Base-by-base conservation (phyloP, 139 green algal species). In the Tetradesmus obliquus region DNA sequence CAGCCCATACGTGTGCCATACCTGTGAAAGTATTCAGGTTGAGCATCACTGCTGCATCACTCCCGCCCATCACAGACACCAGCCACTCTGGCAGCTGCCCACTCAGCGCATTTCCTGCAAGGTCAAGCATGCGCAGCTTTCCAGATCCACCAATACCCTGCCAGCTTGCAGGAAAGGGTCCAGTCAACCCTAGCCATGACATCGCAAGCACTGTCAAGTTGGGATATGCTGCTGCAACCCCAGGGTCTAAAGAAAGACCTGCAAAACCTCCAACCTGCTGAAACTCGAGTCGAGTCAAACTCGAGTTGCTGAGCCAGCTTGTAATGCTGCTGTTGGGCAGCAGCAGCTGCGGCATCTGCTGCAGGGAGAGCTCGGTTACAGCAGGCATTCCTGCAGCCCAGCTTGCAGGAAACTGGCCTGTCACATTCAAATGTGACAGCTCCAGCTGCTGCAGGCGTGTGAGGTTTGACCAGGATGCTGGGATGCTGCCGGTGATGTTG, bases 21-120 rank as follows among this genome's bases (percentile, higher is more conserved):
- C 86, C 86, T 90, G 86, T 66, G 20, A 90, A 83, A 1, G 6
- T 66, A 24, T 93, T 94, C 22, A 93, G 24, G 24, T 93, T 76
- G 2, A 94, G 76, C 32, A 7, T 15, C 3, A 51, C 2, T 12
- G 8, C 57, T 3, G 57, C 10, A 6, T 17, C 92, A 79, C 9
- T 57, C 51, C 80, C 80, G 12, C 3, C 62, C 53, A 87, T 74
- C n/a, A 93, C 84, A 1, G 62, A 20, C 5, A 58, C 32, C 90
- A 90, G 91, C 19, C 62, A 85, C 20, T 54, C n/a, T 1, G 90
- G 93, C 84, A 90, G 69, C 7, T 20, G 24, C 7, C 86, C 86
- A 51, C 79, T 82, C 7, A 90, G 53, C 1, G 71, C 9, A 19
- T 90, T 90, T 12, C n/a, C 4, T 55, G 69, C 17, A 19, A 90